Base-by-base conservation (phyloP, 495 filamentous ascomycete species). In the Rostrohypoxylon terebratum region DNA sequence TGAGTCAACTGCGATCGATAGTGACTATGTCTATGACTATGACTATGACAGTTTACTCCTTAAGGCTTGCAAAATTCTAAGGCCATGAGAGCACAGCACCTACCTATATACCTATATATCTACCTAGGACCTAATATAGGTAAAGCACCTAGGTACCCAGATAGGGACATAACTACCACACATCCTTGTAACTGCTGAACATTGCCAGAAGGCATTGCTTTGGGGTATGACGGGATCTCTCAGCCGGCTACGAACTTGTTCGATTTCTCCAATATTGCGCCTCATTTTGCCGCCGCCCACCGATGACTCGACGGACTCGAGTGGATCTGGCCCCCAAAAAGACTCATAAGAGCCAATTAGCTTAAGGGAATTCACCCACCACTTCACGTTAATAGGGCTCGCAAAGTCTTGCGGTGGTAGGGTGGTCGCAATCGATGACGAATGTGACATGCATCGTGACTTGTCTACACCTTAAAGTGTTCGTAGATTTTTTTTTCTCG, bases 281-380 rank as follows among this genome's bases (percentile, higher is more conserved):
- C 53, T 57, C 53, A 11, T 20, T 57, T 57, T n/a, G 31, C 53
- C 53, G 28, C 53, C 13, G 36, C 5, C 53, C 53, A 14, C 53
- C 13, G 36, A 14, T 38, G 53, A 57, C 53, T 57, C 53, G 28
- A 57, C 53, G 10, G 6, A 55, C 13, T 55, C 28, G 7, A 18
- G 28, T 18, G 28, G 31, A 57, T 38, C 33, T 11, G 13, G 53
- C 53, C 53, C 53, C 53, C 53, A 40, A 57, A 36, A 33, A n/a
- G 33, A 38, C 28, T 38, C 20, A 2, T 38, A 16, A 34, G 51
- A 13, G 18, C 53, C 53, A 57, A 57, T 57, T 31, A 38, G 14
- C 28, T 36, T 36, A 9, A n/a, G 33, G 11, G 18, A 57, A 34
- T 28, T 11, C 25, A 36, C 51, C 25, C 51, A 55, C 51, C 51